phyloP scores from a whole-genome alignment of 2,329 filamentous ascomycete genomes.

The Cytospora schulzeri region DNA sequence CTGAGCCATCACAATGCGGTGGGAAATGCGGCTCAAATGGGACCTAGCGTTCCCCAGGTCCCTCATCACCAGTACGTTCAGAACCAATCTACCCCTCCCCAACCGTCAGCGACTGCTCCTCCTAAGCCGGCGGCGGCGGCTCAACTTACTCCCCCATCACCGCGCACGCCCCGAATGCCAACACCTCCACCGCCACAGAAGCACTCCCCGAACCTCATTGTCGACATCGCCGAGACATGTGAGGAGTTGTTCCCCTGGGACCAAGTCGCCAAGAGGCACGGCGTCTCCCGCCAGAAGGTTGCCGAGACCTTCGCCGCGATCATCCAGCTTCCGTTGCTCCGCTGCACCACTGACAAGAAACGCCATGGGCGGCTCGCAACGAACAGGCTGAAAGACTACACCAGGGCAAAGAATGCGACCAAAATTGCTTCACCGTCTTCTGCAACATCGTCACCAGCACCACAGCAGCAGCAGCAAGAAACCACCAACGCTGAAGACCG shows the following conservation, averaged over 20 bases:
- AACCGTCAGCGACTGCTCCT: not conserved
- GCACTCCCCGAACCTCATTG: slow-evolving; percentile 43
- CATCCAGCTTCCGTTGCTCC: slow-evolving; percentile 50
- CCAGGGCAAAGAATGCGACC: slow-evolving; percentile 40
- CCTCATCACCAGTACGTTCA: slow-evolving; percentile 5
- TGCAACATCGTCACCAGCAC: not conserved
- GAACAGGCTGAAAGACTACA: slow-evolving; percentile 46
- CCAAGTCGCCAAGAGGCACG: slow-evolving; percentile 48
- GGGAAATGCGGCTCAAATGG: not conserved
- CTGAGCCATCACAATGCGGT: not conserved
- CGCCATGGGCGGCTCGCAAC: slow-evolving; percentile 45
- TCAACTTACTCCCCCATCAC: slow-evolving; percentile 3
- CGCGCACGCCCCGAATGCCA: not conserved
- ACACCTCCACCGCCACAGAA: slow-evolving; percentile 34
- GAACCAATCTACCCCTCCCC: slow-evolving; percentile 1
- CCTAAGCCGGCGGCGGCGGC: not conserved
- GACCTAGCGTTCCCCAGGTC: not conserved
- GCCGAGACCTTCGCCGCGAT: slow-evolving; percentile 51
- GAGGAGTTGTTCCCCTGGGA: slow-evolving; percentile 49
- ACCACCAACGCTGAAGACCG: slow-evolving; percentile 5
- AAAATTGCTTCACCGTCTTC: slow-evolving; percentile 1
- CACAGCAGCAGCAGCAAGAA: not conserved
- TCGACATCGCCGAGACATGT: slow-evolving; percentile 53
- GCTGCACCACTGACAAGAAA: slow-evolving; percentile 47
- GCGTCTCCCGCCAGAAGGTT: slow-evolving; percentile 45